phyloP scores from a whole-genome alignment of 768 basidiomycete genomes.

The Hemileccinum impolitum region DNA sequence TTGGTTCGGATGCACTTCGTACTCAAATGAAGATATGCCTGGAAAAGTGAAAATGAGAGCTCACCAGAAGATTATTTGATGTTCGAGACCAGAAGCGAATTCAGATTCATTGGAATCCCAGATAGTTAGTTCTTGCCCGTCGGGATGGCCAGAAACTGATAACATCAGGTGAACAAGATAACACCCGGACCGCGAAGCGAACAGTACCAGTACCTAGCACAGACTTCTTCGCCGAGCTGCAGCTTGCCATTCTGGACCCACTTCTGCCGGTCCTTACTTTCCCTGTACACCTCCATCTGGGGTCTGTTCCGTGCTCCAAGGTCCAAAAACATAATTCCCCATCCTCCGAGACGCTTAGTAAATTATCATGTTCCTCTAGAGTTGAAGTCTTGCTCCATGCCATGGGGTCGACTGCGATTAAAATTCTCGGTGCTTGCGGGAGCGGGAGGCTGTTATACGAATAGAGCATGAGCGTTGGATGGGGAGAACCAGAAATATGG shows the following conservation, averaged over 20 bases:
- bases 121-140: conserved; percentile 81
- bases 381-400: conserved; percentile 58
- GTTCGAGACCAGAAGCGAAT: conserved; percentile 88
- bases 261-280: conserved; percentile 67
- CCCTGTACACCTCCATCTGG: conserved; percentile 66
- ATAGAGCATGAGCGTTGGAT: conserved; percentile 42
- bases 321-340: conserved; percentile 91
- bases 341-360: conserved; percentile 71
- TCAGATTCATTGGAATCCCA: conserved; percentile 97
- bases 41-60: conserved; percentile 7
- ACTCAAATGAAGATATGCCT: background rate
- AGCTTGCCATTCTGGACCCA: conserved; percentile 67
- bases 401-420: conserved; percentile 86
- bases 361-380: conserved; percentile 60
- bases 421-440: conserved; percentile 42
- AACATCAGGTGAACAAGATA: conserved; percentile 3
- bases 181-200: background rate
- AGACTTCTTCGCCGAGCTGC: conserved; percentile 90
- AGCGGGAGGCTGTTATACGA: conserved; percentile 55
- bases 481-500: conserved; percentile 34
- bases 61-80: conserved; percentile 59
- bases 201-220: conserved; percentile 69
- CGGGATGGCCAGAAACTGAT: conserved; percentile 55
- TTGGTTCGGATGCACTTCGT: conserved; percentile 43
- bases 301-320: conserved; percentile 40